These are phyloP conservation scores for Imleria badia DNA, from an alignment of 768 basidiomycete species.

Conservation along the genomic window DNA sequence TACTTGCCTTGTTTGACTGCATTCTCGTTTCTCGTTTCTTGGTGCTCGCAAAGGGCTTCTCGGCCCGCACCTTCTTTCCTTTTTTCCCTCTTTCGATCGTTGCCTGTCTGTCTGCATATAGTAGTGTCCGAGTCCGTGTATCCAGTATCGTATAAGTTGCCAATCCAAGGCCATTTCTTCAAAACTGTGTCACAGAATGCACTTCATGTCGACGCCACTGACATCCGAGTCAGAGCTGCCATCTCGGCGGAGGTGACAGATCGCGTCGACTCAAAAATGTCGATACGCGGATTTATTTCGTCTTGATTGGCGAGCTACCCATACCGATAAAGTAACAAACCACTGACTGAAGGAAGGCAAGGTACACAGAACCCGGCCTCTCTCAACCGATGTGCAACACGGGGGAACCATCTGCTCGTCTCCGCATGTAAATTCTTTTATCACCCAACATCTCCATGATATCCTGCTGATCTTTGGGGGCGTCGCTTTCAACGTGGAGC, in stretches of 20 bases:
- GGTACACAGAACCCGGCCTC: background rate
- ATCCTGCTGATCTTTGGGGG: background rate
- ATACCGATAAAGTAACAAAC: too few species aligned
- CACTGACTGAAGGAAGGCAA: too few species aligned
- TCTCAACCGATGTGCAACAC: slow-evolving; percentile 19
- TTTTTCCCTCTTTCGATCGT: background rate
- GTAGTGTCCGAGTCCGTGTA: background rate
- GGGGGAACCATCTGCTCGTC: slow-evolving; percentile 17
- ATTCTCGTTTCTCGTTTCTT: background rate
- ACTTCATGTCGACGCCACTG: too few species aligned
- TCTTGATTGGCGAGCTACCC: too few species aligned
- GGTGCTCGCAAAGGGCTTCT: background rate
- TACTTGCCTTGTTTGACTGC: background rate
- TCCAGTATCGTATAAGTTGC: too few species aligned
- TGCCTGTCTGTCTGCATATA: background rate
- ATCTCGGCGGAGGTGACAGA: too few species aligned
- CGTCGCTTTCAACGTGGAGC: background rate
- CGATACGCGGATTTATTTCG: too few species aligned
- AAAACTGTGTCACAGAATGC: too few species aligned
- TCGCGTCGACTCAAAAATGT: too few species aligned
- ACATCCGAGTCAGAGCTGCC: too few species aligned
- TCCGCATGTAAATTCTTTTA: slow-evolving; percentile 14
- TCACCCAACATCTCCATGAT: slow-evolving; percentile 8
- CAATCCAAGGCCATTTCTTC: background rate
- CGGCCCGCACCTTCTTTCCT: background rate